Conservation (phyloP, 352 stramenopile species). For the Plasmopara halstedii region DNA sequence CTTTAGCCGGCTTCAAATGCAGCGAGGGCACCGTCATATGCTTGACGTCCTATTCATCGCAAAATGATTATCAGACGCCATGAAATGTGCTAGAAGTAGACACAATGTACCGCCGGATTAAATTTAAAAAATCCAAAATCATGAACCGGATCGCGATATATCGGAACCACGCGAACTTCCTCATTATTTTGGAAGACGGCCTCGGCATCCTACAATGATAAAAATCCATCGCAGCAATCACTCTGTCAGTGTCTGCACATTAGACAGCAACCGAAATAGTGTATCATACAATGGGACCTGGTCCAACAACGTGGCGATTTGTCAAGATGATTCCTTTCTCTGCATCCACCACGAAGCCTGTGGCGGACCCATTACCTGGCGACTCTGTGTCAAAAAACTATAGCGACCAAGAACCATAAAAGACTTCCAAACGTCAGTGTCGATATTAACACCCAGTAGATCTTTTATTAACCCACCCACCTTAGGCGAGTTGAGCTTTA, state of each 20-base stretch:
- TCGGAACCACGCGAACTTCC: constrained; percentile 86
- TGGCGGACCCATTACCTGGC: constrained; percentile 83
- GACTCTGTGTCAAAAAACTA: constrained; percentile 88
- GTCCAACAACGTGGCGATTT: constrained; percentile 88
- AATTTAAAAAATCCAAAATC: constrained; percentile 93
- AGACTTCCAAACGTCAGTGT: constrained; percentile 12
- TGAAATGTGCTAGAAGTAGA: not conserved
- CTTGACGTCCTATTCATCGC: constrained; percentile 57
- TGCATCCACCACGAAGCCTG: constrained; percentile 89
- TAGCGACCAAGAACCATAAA: no score
- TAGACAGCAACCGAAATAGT: not conserved
- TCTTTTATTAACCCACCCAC: constrained; percentile 11
- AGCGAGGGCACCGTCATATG: constrained; percentile 78
- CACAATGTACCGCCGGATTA: constrained; percentile 49
- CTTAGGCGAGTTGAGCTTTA: constrained; percentile 87
- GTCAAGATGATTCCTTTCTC: constrained; percentile 90
- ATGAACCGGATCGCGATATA: constrained; percentile 90
- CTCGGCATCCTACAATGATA: constrained; percentile 72
- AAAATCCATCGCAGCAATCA: not conserved
- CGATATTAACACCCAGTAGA: constrained; percentile 1
- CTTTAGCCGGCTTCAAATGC: constrained; percentile 70
- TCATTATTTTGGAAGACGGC: constrained; percentile 93
- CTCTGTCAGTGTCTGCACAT: not conserved
- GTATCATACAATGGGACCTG: constrained; percentile 66
- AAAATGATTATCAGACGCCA: not conserved